Evolutionary conservation across 2,329 filamentous ascomycete genomes (phyloP), one percentile per base, ranked within the genome.

Genomic region (Clathrospora elynae): DNA sequence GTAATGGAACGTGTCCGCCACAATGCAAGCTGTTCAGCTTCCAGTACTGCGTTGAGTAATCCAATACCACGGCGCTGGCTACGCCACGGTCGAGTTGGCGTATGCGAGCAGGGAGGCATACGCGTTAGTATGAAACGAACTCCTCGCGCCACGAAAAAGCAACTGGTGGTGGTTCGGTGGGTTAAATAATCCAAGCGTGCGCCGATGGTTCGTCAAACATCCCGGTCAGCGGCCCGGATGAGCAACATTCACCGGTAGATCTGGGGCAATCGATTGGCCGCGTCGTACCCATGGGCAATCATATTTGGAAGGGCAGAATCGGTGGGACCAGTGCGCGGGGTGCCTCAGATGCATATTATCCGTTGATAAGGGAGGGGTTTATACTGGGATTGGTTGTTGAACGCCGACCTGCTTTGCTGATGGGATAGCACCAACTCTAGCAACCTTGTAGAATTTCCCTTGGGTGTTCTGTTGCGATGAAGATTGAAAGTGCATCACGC

Each of bases 401-500:
- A 25, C 10, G 23, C 29, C 12, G 6, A 20, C 5, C 26, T 23
- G 26, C 19, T 29, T 22, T 28, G 16, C 22, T 13, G 8, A 6
- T 14, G 28, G 20, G 26, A 38, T n/a, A 34, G 12, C 19, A 26
- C 29, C 14, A 17, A n/a, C 13, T 24, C 35, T n/a, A 36, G 26
- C 26, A 38, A 30, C 42, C 30, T 48, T 39, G 28, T 42, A 39
- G 39, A 44, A 41, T 23, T 18, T 4, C 17, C 20, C 18, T 14
- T n/a, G 16, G 22, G 11, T 14, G 35, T 9, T 24, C 11, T 17
- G 24, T 22, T 18, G 23, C 14, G 13, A 34, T 28, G 28, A 37
- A 14, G 30, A 31, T 25, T 36, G 35, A 19, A 28, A 35, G 23
- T 14, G 29, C 36, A 42, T 58, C 44, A 61, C 6, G 52, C 37